Evolutionary conservation across 2,329 filamentous ascomycete genomes (phyloP).

Genomic region (Fusarium illudens): DNA sequence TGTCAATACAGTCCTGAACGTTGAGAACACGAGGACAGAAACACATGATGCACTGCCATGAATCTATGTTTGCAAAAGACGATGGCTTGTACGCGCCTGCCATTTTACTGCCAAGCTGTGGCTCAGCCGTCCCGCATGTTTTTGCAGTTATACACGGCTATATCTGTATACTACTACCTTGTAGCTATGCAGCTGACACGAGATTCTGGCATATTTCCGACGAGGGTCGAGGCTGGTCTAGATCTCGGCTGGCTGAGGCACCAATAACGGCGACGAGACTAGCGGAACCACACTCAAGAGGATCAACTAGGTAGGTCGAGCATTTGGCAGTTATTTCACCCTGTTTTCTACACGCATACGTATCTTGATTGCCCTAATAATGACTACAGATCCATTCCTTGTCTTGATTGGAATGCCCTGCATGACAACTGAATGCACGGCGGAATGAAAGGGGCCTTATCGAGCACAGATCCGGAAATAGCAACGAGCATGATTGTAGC

Average conservation of each 20-base stretch:
- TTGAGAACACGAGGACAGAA: slow-evolving; percentile 15
- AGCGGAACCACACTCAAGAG: neutral
- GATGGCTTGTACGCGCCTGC: neutral
- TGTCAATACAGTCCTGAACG: neutral
- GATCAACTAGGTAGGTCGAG: neutral
- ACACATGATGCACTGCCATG: slow-evolving; percentile 17
- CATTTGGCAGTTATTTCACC: neutral
- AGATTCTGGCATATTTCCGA: slow-evolving; percentile 2
- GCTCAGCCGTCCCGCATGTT: slow-evolving; percentile 6
- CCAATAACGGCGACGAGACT: neutral
- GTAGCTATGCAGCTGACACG: slow-evolving; percentile 3
- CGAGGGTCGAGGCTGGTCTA: neutral
- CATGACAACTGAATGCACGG: neutral
- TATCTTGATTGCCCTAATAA: neutral
- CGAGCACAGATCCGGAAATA: neutral
- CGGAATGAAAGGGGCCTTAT: neutral
- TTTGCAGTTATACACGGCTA: neutral
- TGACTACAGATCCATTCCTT: neutral
- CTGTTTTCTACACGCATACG: neutral
- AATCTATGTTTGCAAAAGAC: neutral
- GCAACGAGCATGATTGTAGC: neutral
- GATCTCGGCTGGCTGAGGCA: neutral
- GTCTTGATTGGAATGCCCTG: neutral
- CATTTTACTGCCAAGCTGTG: slow-evolving; percentile 2
- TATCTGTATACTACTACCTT: neutral